These are phyloP conservation scores for Trichoderma reesei DNA, from an alignment of 495 filamentous ascomycete species.

Conservation along the genomic window DNA sequence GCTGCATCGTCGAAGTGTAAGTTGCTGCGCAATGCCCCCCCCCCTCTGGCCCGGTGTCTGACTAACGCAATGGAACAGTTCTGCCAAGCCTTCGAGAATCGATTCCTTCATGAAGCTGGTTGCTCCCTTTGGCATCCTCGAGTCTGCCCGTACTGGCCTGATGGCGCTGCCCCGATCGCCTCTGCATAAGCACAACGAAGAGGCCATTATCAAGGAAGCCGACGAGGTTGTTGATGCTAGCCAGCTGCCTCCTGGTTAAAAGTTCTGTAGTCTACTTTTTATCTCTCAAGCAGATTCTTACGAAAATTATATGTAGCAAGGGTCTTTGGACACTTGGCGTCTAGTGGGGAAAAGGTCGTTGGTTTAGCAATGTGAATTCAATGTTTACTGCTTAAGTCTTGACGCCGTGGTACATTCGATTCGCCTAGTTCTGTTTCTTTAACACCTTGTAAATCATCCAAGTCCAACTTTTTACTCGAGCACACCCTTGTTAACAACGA, in stretches of 20 bases:
- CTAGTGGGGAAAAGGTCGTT: not conserved
- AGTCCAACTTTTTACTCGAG: not conserved
- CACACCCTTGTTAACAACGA: conserved; percentile 80
- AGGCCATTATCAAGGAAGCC: conserved; percentile 71
- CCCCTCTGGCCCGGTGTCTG: too few relatives aligned
- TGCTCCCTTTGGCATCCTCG: conserved; percentile 89
- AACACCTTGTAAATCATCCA: not conserved
- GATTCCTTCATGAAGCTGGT: conserved; percentile 97
- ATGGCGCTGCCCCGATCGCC: conserved; percentile 96
- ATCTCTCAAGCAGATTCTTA: not conserved
- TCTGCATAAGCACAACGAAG: conserved; percentile 62
- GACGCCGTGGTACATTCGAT: not conserved
- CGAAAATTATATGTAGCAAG: conserved; percentile 10
- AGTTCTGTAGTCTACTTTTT: conserved; percentile 7
- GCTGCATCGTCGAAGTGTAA: conserved; percentile 96
- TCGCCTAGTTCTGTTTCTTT: not conserved
- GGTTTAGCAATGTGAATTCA: conserved; percentile 4
- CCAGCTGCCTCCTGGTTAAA: conserved; percentile 84
- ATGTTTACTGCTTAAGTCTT: not conserved
- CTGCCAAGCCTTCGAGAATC: conserved; percentile 86
- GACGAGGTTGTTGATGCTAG: conserved; percentile 88
- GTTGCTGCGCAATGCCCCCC: conserved; percentile 25
- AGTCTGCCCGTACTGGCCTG: conserved; percentile 85
- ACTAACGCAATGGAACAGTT: conserved; percentile 40
- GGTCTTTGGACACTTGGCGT: conserved; percentile 5